Conservation (phyloP, 1,284 basidiomycete genomes). For the Leucoagaricus sp. region DNA sequence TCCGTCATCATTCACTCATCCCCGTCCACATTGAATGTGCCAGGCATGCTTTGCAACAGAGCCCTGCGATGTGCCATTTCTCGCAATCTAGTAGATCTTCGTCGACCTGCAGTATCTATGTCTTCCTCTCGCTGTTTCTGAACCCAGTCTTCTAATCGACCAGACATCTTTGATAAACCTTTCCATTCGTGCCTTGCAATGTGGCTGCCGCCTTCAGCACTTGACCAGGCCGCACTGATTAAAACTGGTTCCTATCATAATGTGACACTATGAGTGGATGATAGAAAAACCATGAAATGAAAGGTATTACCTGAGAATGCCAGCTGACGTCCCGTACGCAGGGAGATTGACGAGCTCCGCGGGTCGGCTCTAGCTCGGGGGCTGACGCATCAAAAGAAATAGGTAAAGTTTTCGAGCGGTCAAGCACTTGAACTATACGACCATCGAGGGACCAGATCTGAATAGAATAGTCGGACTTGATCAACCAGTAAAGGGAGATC, state of each 20-base stretch:
- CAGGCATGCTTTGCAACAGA: conserved; percentile 26
- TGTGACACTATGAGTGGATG: neutral
- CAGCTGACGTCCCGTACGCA: conserved; percentile 93
- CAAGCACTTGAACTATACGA: conserved; percentile 78
- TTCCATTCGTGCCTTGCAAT: conserved; percentile 95
- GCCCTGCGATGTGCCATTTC: conserved; percentile 11
- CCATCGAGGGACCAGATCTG: conserved; percentile 97
- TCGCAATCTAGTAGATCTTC: conserved; percentile 26
- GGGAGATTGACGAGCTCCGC: conserved; percentile 33
- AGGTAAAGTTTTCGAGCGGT: conserved; percentile 77
- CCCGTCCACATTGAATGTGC: conserved; percentile 30
- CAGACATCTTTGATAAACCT: conserved; percentile 73
- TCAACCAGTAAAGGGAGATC: neutral
- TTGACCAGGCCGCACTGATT: conserved; percentile 91
- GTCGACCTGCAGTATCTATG: conserved; percentile 22
- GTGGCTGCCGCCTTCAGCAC: conserved; percentile 60
- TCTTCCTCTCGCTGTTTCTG: conserved; percentile 50
- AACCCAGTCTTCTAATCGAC: conserved; percentile 74
- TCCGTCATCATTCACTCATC: conserved; percentile 16
- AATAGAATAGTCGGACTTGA: neutral
- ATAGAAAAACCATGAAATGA: neutral
- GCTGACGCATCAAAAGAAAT: conserved; percentile 69
- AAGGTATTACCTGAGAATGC: conserved; percentile 62
- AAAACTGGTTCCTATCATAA: conserved; percentile 75
- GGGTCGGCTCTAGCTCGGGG: conserved; percentile 40